phyloP scores from a whole-genome alignment of 805 yeast genomes.

The Lipomyces yamadae region DNA sequence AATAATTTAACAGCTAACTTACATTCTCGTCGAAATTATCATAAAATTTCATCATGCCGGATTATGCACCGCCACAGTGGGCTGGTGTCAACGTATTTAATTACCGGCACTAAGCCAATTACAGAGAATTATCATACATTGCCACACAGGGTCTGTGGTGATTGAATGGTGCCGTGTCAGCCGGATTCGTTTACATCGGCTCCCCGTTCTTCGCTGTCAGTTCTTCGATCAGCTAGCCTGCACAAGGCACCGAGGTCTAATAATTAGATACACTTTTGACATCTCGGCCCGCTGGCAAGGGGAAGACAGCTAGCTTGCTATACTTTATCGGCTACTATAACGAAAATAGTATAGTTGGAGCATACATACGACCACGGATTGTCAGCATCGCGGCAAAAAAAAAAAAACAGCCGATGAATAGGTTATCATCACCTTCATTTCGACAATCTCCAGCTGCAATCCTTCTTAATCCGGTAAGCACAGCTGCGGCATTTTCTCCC shows the following conservation, averaged over 20 bases:
- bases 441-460: conserved; percentile 9
- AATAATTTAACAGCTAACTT: too few relatives aligned
- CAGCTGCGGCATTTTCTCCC: conserved; percentile 10
- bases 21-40: too few relatives aligned
- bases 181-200: too few relatives aligned
- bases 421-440: conserved; percentile 13
- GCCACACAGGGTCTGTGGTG: neutral
- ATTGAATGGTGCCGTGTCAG: neutral
- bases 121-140: neutral
- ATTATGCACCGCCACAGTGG: neutral
- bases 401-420: neutral
- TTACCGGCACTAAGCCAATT: conserved; percentile 3
- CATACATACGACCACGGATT: neutral
- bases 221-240: too few relatives aligned
- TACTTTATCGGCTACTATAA: neutral
- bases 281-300: neutral
- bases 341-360: neutral
- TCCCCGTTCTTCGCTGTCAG: too few relatives aligned
- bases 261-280: neutral
- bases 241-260: neutral
- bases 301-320: neutral
- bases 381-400: neutral
- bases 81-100: neutral
- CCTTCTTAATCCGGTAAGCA: conserved; percentile 1
- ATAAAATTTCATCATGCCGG: too few relatives aligned